phyloP scores from a whole-genome alignment of 257 asterid genomes.

The Lithospermum erythrorhizon region DNA sequence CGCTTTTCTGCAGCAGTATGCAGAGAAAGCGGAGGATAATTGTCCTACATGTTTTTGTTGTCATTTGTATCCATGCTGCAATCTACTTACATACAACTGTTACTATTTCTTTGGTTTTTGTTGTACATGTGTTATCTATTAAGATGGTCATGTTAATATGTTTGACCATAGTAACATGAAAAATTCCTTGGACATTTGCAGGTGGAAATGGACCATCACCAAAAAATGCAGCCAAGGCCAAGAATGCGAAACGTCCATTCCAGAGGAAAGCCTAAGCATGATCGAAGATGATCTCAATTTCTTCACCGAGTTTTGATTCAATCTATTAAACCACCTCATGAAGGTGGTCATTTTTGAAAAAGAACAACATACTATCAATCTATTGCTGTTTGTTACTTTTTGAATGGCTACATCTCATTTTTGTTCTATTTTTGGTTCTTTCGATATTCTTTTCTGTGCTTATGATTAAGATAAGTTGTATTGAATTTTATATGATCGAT shows the following conservation, averaged over 20 bases:
- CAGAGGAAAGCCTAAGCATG: background rate
- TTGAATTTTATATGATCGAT: no score
- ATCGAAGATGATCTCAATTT: background rate
- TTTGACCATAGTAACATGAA: background rate
- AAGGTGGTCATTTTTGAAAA: background rate
- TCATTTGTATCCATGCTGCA: background rate
- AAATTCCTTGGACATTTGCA: background rate
- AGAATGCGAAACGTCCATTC: background rate
- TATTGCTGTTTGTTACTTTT: no score
- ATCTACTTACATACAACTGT: no score
- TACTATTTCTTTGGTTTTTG: background rate
- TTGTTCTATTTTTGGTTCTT: no score
- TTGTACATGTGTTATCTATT: background rate
- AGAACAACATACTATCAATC: background rate
- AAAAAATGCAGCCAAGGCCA: background rate
- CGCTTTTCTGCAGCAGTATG: constrained; percentile 42
- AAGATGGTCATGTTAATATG: background rate
- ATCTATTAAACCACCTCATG: background rate
- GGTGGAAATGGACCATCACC: background rate
- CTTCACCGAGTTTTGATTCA: background rate
- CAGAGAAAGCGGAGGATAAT: constrained; percentile 34
- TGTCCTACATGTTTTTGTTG: constrained; percentile 36
- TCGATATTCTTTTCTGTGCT: no score
- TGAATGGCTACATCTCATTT: no score
- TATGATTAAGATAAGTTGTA: no score